Base-by-base conservation (phyloP, 768 basidiomycete genomes). In the Hypholoma fasciculare region DNA sequence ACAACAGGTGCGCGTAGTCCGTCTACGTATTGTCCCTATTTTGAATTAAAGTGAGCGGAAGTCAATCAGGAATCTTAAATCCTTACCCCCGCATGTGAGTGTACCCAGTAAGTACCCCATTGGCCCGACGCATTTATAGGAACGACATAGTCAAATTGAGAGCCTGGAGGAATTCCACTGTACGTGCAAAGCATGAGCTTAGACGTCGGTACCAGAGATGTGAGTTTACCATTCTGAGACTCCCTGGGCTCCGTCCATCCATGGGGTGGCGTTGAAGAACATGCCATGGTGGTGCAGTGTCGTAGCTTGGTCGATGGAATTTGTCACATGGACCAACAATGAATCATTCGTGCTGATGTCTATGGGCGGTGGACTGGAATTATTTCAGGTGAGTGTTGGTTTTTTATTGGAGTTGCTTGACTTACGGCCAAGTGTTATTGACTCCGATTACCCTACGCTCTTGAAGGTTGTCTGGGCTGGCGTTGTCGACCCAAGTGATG, bases 371-470 rank as follows among this genome's bases (percentile, higher is more conserved):
- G 92, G 94, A 26, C 92, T 95, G 23, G 47, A 57, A 46, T 13
- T 48, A 38, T 26, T 38, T 58, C 49, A 52, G 11, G 9, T 27
- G 51, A 20, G 14, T 30, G 13, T 11, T 23, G 17, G 20, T 26
- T 39, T 48, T 43, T 30, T 23, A 47, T 38, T 34, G 39, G 12
- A 39, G 9, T 54, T 40, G 34, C 14, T 52, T 50, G 17, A 78
- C 93, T 70, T 71, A 95, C 89, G 96, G 96, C 96, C 96, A 98
- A 5, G 91, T 89, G 17, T 86, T 85, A 68, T 98, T 98, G 51
- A 97, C 85, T 53, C 95, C 95, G 50, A 97, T 84, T 50, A 86
- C 94, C 8, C 86, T 78, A 49, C 96, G 86, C 12, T 84, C 76
- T 52, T 75, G 83, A 52, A 94, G 83, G 5, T 90, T 92, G 67